Conservation (phyloP, 805 yeast genomes). For the Scheffersomyces lignosus region DNA sequence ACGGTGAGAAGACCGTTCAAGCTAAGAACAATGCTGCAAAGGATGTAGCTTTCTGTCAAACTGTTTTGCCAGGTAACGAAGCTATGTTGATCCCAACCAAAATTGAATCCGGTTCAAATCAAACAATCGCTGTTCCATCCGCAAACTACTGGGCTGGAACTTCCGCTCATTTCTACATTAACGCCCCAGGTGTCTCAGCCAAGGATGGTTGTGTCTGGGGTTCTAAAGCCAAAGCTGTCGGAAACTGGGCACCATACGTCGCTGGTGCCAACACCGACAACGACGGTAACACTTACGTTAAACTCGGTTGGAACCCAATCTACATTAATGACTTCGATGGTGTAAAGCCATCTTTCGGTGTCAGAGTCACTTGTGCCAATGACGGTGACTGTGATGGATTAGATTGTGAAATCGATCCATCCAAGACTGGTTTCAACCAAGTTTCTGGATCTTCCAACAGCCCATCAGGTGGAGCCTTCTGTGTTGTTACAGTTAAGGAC, state of each 20-base stretch:
- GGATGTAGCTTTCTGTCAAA: slow-evolving; percentile 84
- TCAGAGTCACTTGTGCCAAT: slow-evolving; percentile 73
- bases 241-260: slow-evolving; percentile 94
- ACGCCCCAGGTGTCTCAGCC: slow-evolving; percentile 77
- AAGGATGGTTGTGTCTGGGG: slow-evolving; percentile 89
- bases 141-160: slow-evolving; percentile 82
- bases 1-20: slow-evolving; percentile 74
- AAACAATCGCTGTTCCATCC: slow-evolving; percentile 79
- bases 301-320: slow-evolving; percentile 90
- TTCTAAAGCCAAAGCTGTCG: slow-evolving; percentile 59
- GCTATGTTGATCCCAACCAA: slow-evolving; percentile 89
- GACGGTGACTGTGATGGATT: slow-evolving; percentile 69
- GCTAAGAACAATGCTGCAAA: slow-evolving; percentile 57
- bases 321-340: slow-evolving; percentile 65
- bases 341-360: slow-evolving; percentile 64
- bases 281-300: slow-evolving; percentile 70
- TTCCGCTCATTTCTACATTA: slow-evolving; percentile 83
- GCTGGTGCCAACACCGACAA: slow-evolving; percentile 86
- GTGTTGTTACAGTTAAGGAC: slow-evolving; percentile 76
- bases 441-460: slow-evolving; percentile 36
- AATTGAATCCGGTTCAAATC: slow-evolving; percentile 48
- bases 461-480: slow-evolving; percentile 53
- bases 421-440: slow-evolving; percentile 56
- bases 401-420: slow-evolving; percentile 82
- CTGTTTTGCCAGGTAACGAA: slow-evolving; percentile 92